Percentiles rank a stretch among this genome's conserved stretches.
These are phyloP conservation scores for Achlya hypogyna DNA, from an alignment of 352 stramenopile genomes.

Conservation along the genomic window DNA sequence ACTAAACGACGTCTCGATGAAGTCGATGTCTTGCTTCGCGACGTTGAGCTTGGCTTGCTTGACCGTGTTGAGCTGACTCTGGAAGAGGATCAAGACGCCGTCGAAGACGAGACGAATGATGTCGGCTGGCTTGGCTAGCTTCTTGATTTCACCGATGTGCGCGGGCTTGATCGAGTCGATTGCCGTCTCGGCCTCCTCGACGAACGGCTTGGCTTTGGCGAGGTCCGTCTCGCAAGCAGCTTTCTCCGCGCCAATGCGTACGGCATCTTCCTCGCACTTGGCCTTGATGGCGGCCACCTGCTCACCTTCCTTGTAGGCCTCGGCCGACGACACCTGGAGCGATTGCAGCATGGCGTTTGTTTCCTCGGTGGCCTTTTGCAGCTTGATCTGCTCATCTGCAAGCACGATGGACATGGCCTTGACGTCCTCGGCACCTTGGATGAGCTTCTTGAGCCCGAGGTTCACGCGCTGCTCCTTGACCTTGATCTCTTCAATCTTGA, in stretches of 20 bases:
- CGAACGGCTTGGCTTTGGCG: conserved; percentile 96
- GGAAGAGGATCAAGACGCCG: conserved; percentile 95
- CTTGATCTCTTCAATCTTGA: conserved; percentile 92
- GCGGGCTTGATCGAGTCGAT: conserved; percentile 97
- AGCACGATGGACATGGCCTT: conserved; percentile 96
- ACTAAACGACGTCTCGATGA: conserved; percentile 96
- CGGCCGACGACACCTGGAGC: conserved; percentile 91
- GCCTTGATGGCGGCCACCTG: conserved; percentile 95
- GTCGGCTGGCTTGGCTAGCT: conserved; percentile 95
- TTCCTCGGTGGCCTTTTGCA: conserved; percentile 94
- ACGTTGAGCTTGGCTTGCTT: conserved; percentile 94
- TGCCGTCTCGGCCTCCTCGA: conserved; percentile 95
- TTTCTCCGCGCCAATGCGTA: conserved; percentile 93
- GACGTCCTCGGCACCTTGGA: conserved; percentile 95
- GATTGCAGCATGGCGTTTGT: conserved; percentile 97
- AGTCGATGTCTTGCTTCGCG: conserved; percentile 95
- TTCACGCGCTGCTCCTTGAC: conserved; percentile 96
- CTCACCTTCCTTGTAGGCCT: conserved; percentile 96
- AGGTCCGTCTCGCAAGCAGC: conserved; percentile 92
- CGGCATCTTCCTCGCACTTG: conserved; percentile 94
- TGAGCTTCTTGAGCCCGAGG: conserved; percentile 95
- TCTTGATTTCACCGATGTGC: conserved; percentile 98
- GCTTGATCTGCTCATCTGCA: conserved; percentile 93
- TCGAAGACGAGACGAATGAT: conserved; percentile 99
- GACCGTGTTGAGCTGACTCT: conserved; percentile 84